Evolutionary conservation across 2,329 filamentous ascomycete species (phyloP), one percentile per base, ranked within the genome.

Genomic region (Clonostachys rosea): DNA sequence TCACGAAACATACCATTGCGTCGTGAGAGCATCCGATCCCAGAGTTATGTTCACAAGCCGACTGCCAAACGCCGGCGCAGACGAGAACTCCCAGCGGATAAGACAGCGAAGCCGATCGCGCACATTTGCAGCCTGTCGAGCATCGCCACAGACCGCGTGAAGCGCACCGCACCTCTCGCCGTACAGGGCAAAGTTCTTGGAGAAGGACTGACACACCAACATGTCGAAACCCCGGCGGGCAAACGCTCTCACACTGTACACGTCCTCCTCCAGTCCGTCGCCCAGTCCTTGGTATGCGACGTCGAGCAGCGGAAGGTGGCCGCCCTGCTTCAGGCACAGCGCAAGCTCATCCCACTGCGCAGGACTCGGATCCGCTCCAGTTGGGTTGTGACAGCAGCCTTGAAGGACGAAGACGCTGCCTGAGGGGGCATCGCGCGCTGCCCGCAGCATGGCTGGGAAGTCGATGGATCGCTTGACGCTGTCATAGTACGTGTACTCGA

Each of bases 351-450:
- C 43, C 67, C 66, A 69, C 49, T 69, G 63, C 5, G 60, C 59
- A 35, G 50, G 53, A 1, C 57, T 55, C 2, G 58, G 60, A 46
- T 70, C 67, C 2, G 62, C 42, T 7, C 67, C 67, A 0, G 65
- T 68, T 2, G 66, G 67, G 42, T 70, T 70, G 45, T 70, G 67
- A 16, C 61, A 61, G 44, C 62, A 68, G 4, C 60, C 63, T 36
- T 70, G 67, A 5, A 70, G 53, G 8, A 70, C 43, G 16, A 69
- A 47, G 13, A 66, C 56, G 42, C 65, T 62, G 13, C 60, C 60
- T 7, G 49, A 20, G 9, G 49, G 42, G 2, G 64, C 57, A 3
- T 59, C 48, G 6, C 36, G 13, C 10, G 16, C 16, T 6, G 34
- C 35, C 7, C 54, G 47, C 11, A 70, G 50, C 0, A 54, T 53